These are phyloP conservation scores for Elongisporangium anandrum DNA, from an alignment of 352 stramenopile genomes.

Conservation along the genomic window DNA sequence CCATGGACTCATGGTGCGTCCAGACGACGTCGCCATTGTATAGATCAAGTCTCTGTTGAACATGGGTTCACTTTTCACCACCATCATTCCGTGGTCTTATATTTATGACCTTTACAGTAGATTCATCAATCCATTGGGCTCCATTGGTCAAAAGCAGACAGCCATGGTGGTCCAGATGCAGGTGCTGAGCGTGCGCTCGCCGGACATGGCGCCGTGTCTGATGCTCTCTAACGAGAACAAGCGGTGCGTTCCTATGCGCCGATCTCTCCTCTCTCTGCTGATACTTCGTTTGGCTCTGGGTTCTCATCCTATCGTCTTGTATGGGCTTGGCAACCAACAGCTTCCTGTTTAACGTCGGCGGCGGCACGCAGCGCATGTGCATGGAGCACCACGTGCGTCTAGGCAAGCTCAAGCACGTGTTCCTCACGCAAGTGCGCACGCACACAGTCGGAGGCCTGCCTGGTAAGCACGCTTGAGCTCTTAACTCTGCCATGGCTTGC, in stretches of 20 bases:
- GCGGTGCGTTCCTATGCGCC: slow-evolving; percentile 21
- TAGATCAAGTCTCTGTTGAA: not conserved
- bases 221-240: slow-evolving; percentile 64
- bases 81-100: not conserved
- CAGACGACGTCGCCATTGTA: slow-evolving; percentile 21
- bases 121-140: not conserved
- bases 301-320: not conserved
- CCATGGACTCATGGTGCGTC: slow-evolving; percentile 69
- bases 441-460: slow-evolving; percentile 83
- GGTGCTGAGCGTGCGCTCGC: slow-evolving; percentile 67
- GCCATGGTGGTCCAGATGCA: slow-evolving; percentile 76
- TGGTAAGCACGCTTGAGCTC: slow-evolving; percentile 14
- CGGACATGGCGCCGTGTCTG: slow-evolving; percentile 70
- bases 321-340: slow-evolving; percentile 12
- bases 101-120: not conserved
- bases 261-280: not conserved
- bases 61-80: not conserved
- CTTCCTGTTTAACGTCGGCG: slow-evolving; percentile 90
- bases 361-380: slow-evolving; percentile 87
- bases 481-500: no score
- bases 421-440: slow-evolving; percentile 77
- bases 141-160: not conserved
- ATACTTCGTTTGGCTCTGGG: not conserved
- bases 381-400: slow-evolving; percentile 91
- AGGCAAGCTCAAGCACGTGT: slow-evolving; percentile 77